A percentile compares a stretch with the other conserved stretches of the same genome.
Conservation (phyloP, 768 basidiomycete genomes). For the Punctularia strigosozonata region DNA sequence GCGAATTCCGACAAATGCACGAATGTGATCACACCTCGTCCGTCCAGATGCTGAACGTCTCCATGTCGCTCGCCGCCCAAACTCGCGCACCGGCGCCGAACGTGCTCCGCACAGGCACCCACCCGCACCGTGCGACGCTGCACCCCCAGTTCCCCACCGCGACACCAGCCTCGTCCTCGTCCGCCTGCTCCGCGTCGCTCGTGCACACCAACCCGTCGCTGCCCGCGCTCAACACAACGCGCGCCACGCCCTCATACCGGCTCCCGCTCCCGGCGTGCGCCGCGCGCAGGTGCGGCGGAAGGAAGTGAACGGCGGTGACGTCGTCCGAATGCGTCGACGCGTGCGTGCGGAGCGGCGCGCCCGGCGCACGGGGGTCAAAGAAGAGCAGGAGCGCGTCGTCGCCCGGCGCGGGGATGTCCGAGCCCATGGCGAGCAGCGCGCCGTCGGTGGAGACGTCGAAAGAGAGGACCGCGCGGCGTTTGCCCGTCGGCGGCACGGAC, state of each 20-base stretch:
- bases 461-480: constrained; percentile 37
- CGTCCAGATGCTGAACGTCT: constrained; percentile 82
- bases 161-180: constrained; percentile 80
- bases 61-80: constrained; percentile 93
- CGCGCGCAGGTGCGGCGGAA: too few species aligned
- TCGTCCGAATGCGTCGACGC: constrained; percentile 89
- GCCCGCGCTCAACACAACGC: too few species aligned
- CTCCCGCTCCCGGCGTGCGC: too few species aligned
- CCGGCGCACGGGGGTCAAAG: constrained; percentile 82
- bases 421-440: constrained; percentile 67
- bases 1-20: constrained; percentile 1
- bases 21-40: constrained; percentile 34
- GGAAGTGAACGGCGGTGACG: constrained; percentile 65
- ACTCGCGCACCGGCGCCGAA: constrained; percentile 24
- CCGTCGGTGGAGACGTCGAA: constrained; percentile 67
- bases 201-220: constrained; percentile 74
- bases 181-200: constrained; percentile 60
- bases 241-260: too few species aligned
- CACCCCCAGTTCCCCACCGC: constrained; percentile 82
- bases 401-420: constrained; percentile 64
- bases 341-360: constrained; percentile 60
- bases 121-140: constrained; percentile 69
- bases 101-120: constrained; percentile 27
- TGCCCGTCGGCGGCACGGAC: constrained; percentile 38
- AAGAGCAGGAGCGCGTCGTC: constrained; percentile 65